These are phyloP conservation scores for Saccharomycopsis crataegensis DNA, from an alignment of 1,139 yeast species.

Conservation along the genomic window DNA sequence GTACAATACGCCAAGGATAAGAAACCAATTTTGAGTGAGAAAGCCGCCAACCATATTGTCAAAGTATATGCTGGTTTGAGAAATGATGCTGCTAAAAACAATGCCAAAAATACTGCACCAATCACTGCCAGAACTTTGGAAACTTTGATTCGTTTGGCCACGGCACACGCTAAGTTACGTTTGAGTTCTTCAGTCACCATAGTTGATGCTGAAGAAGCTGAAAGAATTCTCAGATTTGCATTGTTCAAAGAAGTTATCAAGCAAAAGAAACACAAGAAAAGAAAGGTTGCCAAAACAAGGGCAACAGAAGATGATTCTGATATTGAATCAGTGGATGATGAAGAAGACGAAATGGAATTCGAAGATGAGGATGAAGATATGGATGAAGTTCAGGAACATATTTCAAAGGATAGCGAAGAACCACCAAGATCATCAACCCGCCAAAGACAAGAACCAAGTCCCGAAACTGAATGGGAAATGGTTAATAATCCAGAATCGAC, in stretches of 20 bases:
- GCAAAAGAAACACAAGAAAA: conserved; percentile 28
- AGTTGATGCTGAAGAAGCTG: conserved; percentile 82
- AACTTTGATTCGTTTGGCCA: conserved; percentile 87
- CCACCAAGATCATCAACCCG: background rate
- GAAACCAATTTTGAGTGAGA: conserved; percentile 71
- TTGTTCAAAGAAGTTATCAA: conserved; percentile 67
- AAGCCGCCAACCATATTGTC: conserved; percentile 78
- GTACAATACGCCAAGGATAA: conserved; percentile 92
- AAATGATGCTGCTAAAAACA: conserved; percentile 66
- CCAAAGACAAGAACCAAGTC: conserved; percentile 1
- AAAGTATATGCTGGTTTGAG: conserved; percentile 73
- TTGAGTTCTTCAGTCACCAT: conserved; percentile 67
- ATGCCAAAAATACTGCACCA: conserved; percentile 83
- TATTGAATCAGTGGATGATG: conserved; percentile 24
- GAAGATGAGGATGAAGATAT: conserved; percentile 25
- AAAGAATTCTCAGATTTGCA: conserved; percentile 76
- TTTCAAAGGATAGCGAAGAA: background rate
- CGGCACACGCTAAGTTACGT: conserved; percentile 96
- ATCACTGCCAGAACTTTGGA: conserved; percentile 97
- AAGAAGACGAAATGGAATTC: conserved; percentile 27
- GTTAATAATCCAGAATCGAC: conserved; percentile 2
- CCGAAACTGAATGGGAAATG: conserved; percentile 12
- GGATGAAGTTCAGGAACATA: conserved; percentile 17
- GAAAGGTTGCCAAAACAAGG: conserved; percentile 25
- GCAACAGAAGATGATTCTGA: conserved; percentile 29